Evolutionary conservation across 1,284 basidiomycete genomes (phyloP), one percentile per base, ranked within the genome.

Genomic region (Ustilago lituana): DNA sequence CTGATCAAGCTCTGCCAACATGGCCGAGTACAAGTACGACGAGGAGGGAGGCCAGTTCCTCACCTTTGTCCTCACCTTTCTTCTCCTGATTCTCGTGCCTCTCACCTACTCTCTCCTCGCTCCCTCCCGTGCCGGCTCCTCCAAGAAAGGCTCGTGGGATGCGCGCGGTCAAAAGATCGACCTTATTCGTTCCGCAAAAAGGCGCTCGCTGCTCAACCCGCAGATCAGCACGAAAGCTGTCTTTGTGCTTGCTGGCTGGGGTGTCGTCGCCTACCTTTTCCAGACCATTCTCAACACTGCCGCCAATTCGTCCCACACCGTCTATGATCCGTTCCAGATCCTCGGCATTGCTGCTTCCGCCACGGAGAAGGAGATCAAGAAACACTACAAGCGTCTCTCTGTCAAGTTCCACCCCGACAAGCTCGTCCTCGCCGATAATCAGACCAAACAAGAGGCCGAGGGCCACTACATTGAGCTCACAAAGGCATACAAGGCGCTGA

Each of bases 401-500:
- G 52, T 82, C 41, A 78, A 82, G 41, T 80, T 79, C 51, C 96
- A 98, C 83, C 96, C 96, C 0, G 96, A 99, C 86, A 98, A 98
- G 85, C 90, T 96, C 62, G 91, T 89, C 78, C 87, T 92, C 8
- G 87, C 47, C 12, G 75, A 87, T 0, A 94, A 97, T 78, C 86
- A 94, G 78, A 98, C 95, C 0, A 86, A 91, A 55, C 95, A 97
- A 76, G 87, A 89, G n/a, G 93, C 92, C 31, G 91, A 93, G 74
- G 86, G 89, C 47, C 89, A 90, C 70, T 99, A 95, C 82, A 92
- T 98, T 35, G 89, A 93, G 43, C 85, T 99, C 39, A 98, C 96
- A 22, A 99, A 98, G 83, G 96, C 96, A 0, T 99, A 99, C 86
- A 99, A 99, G 86, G 84, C 95, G 7, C 84, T 98, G 37, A 98